Evolutionary conservation across 352 stramenopile species (phyloP).

Genomic region (Phytopythium chamaehyphon): DNA sequence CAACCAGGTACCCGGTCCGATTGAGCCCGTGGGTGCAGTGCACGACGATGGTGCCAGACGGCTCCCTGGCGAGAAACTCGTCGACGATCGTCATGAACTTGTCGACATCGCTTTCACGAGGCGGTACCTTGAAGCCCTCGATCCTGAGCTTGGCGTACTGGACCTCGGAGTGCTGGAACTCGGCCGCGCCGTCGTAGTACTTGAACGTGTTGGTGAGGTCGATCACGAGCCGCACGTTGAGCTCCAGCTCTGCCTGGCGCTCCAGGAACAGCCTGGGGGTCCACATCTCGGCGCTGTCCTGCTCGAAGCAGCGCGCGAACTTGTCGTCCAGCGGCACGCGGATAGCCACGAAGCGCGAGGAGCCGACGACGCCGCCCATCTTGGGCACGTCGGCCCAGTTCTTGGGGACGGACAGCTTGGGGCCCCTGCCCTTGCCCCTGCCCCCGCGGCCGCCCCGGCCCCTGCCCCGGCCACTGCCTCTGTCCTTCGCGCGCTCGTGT

Average conservation of each 20-base stretch:
- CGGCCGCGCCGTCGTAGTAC: constrained; percentile 65
- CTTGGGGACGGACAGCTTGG: constrained; percentile 49
- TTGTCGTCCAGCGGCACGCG: constrained; percentile 71
- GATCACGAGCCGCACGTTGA: constrained; percentile 65
- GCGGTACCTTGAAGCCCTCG: constrained; percentile 62
- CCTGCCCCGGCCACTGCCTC: neutral
- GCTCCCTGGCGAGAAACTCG: constrained; percentile 37
- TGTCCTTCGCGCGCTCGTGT: neutral
- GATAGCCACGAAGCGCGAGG: constrained; percentile 59
- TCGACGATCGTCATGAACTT: constrained; percentile 67
- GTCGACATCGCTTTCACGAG: constrained; percentile 37
- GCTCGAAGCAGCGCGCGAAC: constrained; percentile 38
- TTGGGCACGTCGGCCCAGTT: constrained; percentile 81
- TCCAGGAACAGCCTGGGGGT: constrained; percentile 50
- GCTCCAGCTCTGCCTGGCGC: constrained; percentile 22
- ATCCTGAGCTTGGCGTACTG: constrained; percentile 79
- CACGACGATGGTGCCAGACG: constrained; percentile 50
- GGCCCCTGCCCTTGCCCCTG: constrained; percentile 22
- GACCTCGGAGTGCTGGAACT: constrained; percentile 41
- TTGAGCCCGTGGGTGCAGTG: constrained; percentile 84
- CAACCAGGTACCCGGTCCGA: constrained; percentile 71
- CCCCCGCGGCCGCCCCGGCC: neutral
- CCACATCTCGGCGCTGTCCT: constrained; percentile 39
- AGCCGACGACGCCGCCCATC: constrained; percentile 54
- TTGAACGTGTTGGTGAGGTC: constrained; percentile 85